Base-by-base conservation (phyloP, 192 early-diverging fungal species). In the Umbelopsis sp. region DNA sequence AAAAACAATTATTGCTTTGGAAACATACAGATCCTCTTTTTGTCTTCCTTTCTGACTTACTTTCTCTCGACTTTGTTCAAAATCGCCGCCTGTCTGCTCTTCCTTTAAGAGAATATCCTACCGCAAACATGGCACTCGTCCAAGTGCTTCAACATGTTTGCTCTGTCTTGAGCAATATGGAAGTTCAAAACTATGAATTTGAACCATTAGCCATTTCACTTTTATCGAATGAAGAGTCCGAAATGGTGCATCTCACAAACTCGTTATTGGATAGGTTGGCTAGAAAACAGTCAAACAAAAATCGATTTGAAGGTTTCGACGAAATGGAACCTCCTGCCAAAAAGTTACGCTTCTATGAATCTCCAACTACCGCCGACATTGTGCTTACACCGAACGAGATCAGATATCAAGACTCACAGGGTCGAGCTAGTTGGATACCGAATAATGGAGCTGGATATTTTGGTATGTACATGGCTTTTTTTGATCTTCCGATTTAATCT, bases 71-170 rank as follows among this genome's bases (percentile, higher is more conserved):
- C 10, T 21, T 53, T 21, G 2, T 59, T 14, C 54, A 59, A 62
- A 20, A 11, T 6, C 17, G 12, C 25, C 22, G 12, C 26, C 17
- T 59, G 25, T 6, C 12, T 36, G 26, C 17, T 59, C 20, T 4
- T 34, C 56, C 16, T 41, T 41, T 41, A 11, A 41, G 12, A 41
- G 38, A 41, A 41, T 11, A 6, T 41, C 12, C 4, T 41, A 0
- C n/a, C n/a, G n/a, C n/a, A n/a, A 41, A 41, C 38, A 62, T 62
- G 56, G 56, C 56, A 62, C 31, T 62, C 9, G 56, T 62, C 16
- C 56, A 62, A 62, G 56, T 62, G 56, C 56, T 62, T 62, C 56
- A 62, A 34, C 56, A 62, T 62, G 26, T 62, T 34, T 34, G 56
- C 56, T 62, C 56, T 7, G 31, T 34, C 3, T 62, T 62, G 56